Evolutionary conservation across 768 basidiomycete species (phyloP).

Genomic region (Boletellus sp.): DNA sequence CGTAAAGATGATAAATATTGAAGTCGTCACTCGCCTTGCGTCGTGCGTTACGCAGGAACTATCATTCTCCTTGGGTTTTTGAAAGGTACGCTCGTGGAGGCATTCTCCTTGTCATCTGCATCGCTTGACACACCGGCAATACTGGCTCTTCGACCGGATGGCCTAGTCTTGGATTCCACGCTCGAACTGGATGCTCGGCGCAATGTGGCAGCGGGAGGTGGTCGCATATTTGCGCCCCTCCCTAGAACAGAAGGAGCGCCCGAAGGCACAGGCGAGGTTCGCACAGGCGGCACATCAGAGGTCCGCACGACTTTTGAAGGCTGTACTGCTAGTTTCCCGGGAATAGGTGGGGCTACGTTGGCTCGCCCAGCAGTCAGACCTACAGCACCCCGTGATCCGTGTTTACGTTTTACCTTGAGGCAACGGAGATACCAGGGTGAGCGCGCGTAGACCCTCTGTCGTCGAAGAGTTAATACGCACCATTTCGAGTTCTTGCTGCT

Average conservation of each 20-base stretch:
- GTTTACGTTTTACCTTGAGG: slow-evolving; percentile 58
- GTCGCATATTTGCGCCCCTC: slow-evolving; percentile 15
- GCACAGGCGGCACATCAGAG: slow-evolving; percentile 34
- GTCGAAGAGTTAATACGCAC: slow-evolving; percentile 42
- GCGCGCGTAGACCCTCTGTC: background rate
- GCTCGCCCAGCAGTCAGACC: slow-evolving; percentile 56
- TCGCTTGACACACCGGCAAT: slow-evolving; percentile 41
- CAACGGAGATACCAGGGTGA: slow-evolving; percentile 6
- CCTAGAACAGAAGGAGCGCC: slow-evolving; percentile 33
- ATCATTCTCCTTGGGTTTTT: slow-evolving; percentile 17
- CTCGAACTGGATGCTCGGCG: slow-evolving; percentile 32
- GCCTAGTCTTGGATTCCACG: slow-evolving; percentile 33
- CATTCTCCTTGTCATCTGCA: slow-evolving; percentile 60
- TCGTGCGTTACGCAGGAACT: slow-evolving; percentile 11
- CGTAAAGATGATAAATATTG: slow-evolving; percentile 9
- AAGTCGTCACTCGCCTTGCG: background rate
- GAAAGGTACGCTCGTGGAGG: slow-evolving; percentile 26
- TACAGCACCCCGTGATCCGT: slow-evolving; percentile 53
- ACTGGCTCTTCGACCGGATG: slow-evolving; percentile 32
- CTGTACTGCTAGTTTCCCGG: slow-evolving; percentile 43
- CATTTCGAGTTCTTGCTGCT: slow-evolving; percentile 90
- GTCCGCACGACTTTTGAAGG: slow-evolving; percentile 34
- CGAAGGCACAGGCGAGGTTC: slow-evolving; percentile 34
- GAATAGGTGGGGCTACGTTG: slow-evolving; percentile 30
- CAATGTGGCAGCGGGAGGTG: slow-evolving; percentile 9